These are phyloP conservation scores for Hymenoscyphus salicellus DNA, from an alignment of 2,329 filamentous ascomycete species.

Conservation along the genomic window DNA sequence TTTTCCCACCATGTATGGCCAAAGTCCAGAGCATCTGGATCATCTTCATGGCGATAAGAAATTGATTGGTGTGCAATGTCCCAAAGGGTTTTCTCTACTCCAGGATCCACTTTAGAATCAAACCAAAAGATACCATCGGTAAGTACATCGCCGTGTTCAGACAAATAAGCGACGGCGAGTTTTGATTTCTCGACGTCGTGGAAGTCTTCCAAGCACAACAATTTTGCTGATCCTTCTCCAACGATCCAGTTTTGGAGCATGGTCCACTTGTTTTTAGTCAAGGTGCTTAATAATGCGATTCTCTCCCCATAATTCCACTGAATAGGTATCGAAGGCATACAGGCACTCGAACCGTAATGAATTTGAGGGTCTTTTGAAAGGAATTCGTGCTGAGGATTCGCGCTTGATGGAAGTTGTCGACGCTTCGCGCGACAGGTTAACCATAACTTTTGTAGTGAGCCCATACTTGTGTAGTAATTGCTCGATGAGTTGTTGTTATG, in stretches of 20 bases:
- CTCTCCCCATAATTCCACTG: neutral
- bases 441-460: no score
- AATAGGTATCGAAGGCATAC: neutral
- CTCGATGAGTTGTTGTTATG: neutral
- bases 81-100: neutral
- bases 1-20: neutral
- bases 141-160: neutral
- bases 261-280: neutral
- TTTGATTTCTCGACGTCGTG: neutral
- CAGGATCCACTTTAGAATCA: neutral
- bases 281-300: neutral
- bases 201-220: neutral
- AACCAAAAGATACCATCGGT: neutral
- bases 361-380: neutral
- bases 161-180: neutral
- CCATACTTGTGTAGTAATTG: neutral
- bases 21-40: neutral
- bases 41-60: neutral
- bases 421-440: neutral
- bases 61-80: constrained; percentile 3
- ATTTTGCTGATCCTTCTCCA: neutral
- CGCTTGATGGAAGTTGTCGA: neutral
- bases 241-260: neutral
- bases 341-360: neutral
- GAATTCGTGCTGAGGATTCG: neutral